Evolutionary conservation across 1,284 basidiomycete species (phyloP), one percentile per base, ranked within the genome.

Genomic region (Ceratobasidium sp.): DNA sequence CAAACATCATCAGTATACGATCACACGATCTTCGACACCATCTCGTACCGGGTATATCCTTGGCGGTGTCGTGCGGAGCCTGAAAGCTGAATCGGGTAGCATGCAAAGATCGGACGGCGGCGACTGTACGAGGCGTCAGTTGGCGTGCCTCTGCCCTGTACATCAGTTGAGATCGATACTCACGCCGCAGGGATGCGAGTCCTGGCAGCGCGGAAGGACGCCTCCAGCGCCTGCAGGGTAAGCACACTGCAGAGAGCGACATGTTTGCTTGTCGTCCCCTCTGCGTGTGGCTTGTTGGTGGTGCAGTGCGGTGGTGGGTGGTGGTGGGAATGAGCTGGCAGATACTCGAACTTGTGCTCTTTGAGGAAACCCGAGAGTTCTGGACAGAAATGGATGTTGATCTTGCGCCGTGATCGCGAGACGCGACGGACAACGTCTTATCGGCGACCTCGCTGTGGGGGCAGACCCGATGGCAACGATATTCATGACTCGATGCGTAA

Each of bases 31-130:
- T n/a, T 36, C 34, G n/a, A 55, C 46, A 12, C 41, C 30, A 39
- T 39, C 23, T 18, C 64, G 28, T 43, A 67, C 64, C 36, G 52
- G 64, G 64, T 67, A 67, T 67, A 67, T 67, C 64, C n/a, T 67
- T 67, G 45, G 64, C 64, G 48, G 50, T 18, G 43, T 67, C 64
- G 48, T 67, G 50, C 34, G 64, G 50, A 18, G 28, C 64, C 50
- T 67, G 64, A 36, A 52, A 45, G 36, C 55, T 67, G 18, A 41
- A 67, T 41, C 64, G 64, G 30, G 21, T 67, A 21, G 64, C 36
- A 28, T 67, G 64, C 26, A 67, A 55, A 55, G 64, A 67, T 67
- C 64, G 64, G 30, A 34, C 36, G 21, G 23, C 4, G 32, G 23
- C 26, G 36, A 45, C 64, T 67, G n/a, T 26, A 61, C 14, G 36